These are phyloP conservation scores for Hypericum perforatum DNA, from an alignment of 345 rosid genomes.

Conservation along the genomic window DNA sequence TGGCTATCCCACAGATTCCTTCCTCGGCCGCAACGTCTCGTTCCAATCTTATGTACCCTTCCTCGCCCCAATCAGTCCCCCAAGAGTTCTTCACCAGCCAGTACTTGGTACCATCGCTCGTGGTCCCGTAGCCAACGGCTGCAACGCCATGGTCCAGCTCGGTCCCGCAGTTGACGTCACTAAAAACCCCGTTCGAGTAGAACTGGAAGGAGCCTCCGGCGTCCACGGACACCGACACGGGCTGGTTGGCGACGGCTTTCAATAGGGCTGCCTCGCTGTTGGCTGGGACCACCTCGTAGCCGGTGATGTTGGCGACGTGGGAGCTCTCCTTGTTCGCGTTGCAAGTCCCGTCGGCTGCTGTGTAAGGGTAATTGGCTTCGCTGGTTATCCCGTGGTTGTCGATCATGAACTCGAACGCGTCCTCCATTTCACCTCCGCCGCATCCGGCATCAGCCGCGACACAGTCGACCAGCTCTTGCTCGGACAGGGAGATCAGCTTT, in stretches of 20 bases:
- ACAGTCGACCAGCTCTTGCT: slow-evolving; percentile 3
- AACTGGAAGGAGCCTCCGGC: slow-evolving; percentile 3
- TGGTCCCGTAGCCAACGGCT: slow-evolving; percentile 1
- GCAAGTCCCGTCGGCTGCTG: too few species aligned
- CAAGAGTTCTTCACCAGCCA: too few species aligned
- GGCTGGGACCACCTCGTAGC: not conserved
- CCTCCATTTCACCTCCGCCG: not conserved
- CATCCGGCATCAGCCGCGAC: not conserved
- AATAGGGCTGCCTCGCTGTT: not conserved
- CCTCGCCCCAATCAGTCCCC: too few species aligned
- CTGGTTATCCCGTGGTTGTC: not conserved
- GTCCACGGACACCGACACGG: not conserved
- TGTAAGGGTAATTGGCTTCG: too few species aligned
- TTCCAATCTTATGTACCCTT: too few species aligned
- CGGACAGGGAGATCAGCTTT: not conserved
- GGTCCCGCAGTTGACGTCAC: not conserved
- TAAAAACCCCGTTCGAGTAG: slow-evolving; percentile 1
- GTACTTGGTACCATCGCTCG: too few species aligned
- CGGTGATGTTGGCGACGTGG: not conserved
- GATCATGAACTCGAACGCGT: not conserved
- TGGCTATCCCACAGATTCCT: not conserved
- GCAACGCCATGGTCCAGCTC: slow-evolving; percentile 2
- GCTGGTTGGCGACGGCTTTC: not conserved
- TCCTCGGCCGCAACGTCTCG: not conserved
- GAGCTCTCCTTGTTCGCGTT: not conserved